Evolutionary conservation across 805 yeast species (phyloP), one percentile per base, ranked within the genome.

Genomic region (Candida cerambycidarum): DNA sequence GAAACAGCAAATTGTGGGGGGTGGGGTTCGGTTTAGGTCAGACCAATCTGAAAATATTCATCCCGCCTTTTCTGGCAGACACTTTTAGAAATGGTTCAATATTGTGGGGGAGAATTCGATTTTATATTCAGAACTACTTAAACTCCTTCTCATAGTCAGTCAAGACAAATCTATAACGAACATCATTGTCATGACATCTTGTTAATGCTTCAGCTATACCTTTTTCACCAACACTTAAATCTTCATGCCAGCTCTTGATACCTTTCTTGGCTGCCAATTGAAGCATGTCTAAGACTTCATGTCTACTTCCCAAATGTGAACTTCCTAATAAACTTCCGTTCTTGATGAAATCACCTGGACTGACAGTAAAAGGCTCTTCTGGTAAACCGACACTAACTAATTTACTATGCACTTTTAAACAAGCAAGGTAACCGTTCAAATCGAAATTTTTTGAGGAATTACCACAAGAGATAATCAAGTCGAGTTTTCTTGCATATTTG

Each of bases 111-210:
- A n/a, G n/a, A n/a, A n/a, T n/a, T n/a, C n/a, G n/a, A n/a, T n/a
- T n/a, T n/a, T n/a, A n/a, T n/a, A n/a, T n/a, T n/a, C n/a, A n/a
- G n/a, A n/a, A n/a, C n/a, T 29, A 41, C 12, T 32, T 30, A 34
- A 36, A 38, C 9, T 17, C 15, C 12, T 75, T 64, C 51, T 80
- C 77, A 59, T 65, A 80, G 15, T 77, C 79, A 40, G 77, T 74
- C 48, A 83, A 65, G 7, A 82, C 82, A 56, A 78, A 80, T 67
- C 89, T 75, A 60, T 68, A 71, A 42, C 65, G 60, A 39, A 68
- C 70, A 24, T 62, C 68, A 40, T 64, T 62, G 19, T 60, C 45
- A 33, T 62, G 53, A 42, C 65, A 59, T 44, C 66, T 59, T 29
- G 54, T 56, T 54, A 71, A 59, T 5, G 71, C 76, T 41, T 54